Percentiles rank a stretch among this genome's conserved stretches.
These are phyloP conservation scores for Pseudocohnilembus persalinus DNA, from an alignment of 169 alveolate species.

Conservation along the genomic window DNA sequence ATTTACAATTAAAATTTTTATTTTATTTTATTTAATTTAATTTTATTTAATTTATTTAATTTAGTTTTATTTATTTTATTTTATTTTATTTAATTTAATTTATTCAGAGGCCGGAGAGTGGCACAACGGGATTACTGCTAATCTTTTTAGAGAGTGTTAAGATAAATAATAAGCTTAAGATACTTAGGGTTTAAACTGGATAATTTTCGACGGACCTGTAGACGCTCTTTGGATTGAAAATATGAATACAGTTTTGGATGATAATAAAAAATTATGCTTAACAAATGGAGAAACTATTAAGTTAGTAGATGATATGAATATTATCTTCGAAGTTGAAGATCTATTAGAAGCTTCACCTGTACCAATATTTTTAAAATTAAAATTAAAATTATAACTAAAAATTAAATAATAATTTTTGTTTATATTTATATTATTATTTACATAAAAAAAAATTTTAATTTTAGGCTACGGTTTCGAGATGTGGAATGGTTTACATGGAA, in stretches of 20 bases:
- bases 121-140: conserved; percentile 75
- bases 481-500: conserved; percentile 80
- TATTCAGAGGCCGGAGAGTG: conserved; percentile 73
- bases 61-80: too few species aligned
- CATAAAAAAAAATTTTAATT: too few species aligned
- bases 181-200: conserved; percentile 50
- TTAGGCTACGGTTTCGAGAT: conserved; percentile 80
- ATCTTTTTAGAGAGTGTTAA: conserved; percentile 63
- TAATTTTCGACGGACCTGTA: conserved; percentile 78
- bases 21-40: too few species aligned
- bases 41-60: too few species aligned
- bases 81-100: too few species aligned
- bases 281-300: conserved; percentile 71
- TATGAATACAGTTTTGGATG: conserved; percentile 78
- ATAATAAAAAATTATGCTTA: conserved; percentile 71
- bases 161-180: conserved; percentile 21
- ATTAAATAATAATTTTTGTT: too few species aligned
- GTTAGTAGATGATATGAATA: conserved; percentile 63
- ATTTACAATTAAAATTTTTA: too few species aligned
- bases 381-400: conserved; percentile 84
- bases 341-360: conserved; percentile 75
- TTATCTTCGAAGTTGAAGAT: conserved; percentile 78
- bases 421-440: conserved; percentile 75
- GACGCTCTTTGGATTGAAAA: conserved; percentile 84
- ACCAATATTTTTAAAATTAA: too few species aligned